Percentiles rank a stretch among this genome's conserved stretches.
Conservation (phyloP, 768 basidiomycete species). For the Lentinula aciculospora region DNA sequence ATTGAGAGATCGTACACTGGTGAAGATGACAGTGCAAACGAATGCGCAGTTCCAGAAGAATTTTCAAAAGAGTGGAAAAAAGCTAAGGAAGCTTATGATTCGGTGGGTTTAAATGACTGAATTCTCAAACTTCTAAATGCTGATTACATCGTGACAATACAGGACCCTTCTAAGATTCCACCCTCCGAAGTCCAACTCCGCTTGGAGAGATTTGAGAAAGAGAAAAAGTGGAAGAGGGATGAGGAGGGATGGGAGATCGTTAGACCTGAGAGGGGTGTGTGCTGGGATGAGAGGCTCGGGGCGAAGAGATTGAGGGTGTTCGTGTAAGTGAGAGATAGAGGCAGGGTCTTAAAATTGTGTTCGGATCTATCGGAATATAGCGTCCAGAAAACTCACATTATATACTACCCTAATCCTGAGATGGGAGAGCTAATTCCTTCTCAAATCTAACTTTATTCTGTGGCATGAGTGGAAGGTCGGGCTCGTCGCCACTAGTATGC, state of each 20-base stretch:
- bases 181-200: conserved; percentile 86
- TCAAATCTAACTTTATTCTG: too few relatives aligned
- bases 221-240: conserved; percentile 79
- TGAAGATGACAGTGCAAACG: conserved; percentile 57
- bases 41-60: neutral
- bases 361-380: neutral
- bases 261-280: conserved; percentile 51
- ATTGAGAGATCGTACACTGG: conserved; percentile 61
- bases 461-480: too few relatives aligned
- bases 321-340: neutral
- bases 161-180: conserved; percentile 28
- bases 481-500: too few relatives aligned
- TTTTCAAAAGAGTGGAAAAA: neutral
- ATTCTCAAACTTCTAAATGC: neutral
- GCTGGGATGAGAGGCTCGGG: conserved; percentile 55
- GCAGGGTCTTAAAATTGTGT: neutral
- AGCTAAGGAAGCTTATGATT: neutral
- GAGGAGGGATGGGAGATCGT: conserved; percentile 77
- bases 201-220: conserved; percentile 85
- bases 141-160: neutral
- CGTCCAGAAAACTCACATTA: too few relatives aligned
- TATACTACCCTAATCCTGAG: too few relatives aligned
- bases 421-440: too few relatives aligned
- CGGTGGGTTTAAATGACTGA: neutral
- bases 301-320: neutral